Conservation (phyloP, 805 yeast species). For the Saturnispora gosingensis region DNA sequence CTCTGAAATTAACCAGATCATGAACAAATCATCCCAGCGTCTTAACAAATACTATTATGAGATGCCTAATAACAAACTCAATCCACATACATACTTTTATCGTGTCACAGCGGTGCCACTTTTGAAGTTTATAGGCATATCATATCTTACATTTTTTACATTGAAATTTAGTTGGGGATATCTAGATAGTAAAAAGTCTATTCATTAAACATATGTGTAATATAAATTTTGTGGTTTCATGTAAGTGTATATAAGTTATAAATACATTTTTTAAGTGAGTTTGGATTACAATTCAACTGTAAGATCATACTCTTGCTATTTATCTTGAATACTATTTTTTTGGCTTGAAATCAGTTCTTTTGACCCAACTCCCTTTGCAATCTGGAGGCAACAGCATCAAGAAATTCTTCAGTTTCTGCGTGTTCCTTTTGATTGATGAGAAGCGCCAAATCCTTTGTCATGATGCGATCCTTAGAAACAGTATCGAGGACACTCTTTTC, state of each 20-base stretch:
- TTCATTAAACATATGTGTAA: constrained; percentile 1
- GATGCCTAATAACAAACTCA: constrained; percentile 13
- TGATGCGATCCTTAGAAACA: constrained; percentile 62
- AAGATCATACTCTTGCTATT: background rate
- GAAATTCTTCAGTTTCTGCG: constrained; percentile 67
- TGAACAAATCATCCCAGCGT: background rate
- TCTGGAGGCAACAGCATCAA: constrained; percentile 61
- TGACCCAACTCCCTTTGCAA: constrained; percentile 18
- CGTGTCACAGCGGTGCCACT: constrained; percentile 39
- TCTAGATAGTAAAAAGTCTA: constrained; percentile 2
- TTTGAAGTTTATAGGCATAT: constrained; percentile 34
- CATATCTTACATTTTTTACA: constrained; percentile 39
- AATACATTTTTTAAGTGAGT: background rate
- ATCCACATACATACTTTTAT: constrained; percentile 33
- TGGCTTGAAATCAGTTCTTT: background rate
- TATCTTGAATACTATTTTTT: background rate
- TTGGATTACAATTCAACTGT: background rate
- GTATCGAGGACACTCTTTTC: constrained; percentile 65
- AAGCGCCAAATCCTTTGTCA: constrained; percentile 78
- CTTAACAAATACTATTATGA: constrained; percentile 10
- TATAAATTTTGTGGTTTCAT: background rate
- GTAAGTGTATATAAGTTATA: background rate
- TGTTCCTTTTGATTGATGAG: constrained; percentile 50
- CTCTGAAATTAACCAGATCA: background rate
- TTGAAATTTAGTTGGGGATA: constrained; percentile 33